Conservation (phyloP, 768 basidiomycete species). For the Russula virescens region DNA sequence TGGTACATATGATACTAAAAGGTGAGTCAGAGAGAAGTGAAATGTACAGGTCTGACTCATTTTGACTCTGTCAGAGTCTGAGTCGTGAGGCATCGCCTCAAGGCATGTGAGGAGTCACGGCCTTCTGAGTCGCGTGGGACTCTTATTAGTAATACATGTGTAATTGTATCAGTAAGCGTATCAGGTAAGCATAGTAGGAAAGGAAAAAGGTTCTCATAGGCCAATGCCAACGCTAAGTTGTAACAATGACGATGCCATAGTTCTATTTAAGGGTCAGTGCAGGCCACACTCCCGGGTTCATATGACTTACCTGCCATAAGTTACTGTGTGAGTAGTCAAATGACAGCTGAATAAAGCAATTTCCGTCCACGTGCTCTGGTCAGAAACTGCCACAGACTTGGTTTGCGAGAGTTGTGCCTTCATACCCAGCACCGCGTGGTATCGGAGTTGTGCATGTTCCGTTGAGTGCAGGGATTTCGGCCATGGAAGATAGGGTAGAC, state of each 20-base stretch:
- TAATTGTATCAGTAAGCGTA: too few relatives aligned
- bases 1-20: too few relatives aligned
- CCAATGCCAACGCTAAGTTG: too few relatives aligned
- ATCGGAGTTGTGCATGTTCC: slow-evolving; percentile 56
- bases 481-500: slow-evolving; percentile 51
- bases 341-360: slow-evolving; percentile 44
- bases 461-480: slow-evolving; percentile 57
- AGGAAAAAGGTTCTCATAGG: too few relatives aligned
- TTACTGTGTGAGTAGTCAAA: slow-evolving; percentile 40
- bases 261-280: slow-evolving; percentile 37
- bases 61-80: too few relatives aligned
- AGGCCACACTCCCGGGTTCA: background rate
- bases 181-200: too few relatives aligned
- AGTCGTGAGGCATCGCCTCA: too few relatives aligned
- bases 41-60: too few relatives aligned
- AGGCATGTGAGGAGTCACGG: too few relatives aligned
- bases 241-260: slow-evolving; percentile 61
- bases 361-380: slow-evolving; percentile 59
- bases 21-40: too few relatives aligned
- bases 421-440: slow-evolving; percentile 59
- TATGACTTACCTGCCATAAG: slow-evolving; percentile 42
- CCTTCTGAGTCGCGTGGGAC: too few relatives aligned
- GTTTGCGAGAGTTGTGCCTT: slow-evolving; percentile 47
- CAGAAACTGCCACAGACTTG: slow-evolving; percentile 70
- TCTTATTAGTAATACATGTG: too few relatives aligned